Base-by-base conservation (phyloP, 2,329 filamentous ascomycete species). In the Stenocarpella maydis region DNA sequence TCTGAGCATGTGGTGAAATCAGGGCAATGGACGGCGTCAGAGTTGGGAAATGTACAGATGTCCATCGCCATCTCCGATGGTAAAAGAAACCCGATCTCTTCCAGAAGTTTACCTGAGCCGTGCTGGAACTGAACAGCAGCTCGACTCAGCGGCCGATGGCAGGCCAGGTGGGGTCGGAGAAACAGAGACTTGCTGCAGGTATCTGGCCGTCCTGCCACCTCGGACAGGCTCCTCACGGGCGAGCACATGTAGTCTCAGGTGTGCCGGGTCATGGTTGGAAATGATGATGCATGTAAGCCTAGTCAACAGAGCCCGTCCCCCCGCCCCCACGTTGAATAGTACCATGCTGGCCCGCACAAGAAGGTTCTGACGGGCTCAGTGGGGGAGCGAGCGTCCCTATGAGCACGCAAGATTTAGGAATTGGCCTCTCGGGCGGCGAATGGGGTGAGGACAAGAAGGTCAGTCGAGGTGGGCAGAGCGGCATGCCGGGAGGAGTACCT, bases 241-340 rank as follows among this genome's bases (percentile, higher is more conserved):
- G 58, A 68, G 37, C 47, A 58, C 67, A 68, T 63, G 52, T n/a
- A 26, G 39, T 41, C 43, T 69, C 61, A 60, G 41, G 37, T 45
- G 37, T 66, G 61, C 67, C 60, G 61, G 65, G 69, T 43, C 45
- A 69, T 54, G 53, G 54, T 61, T 65, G 54, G 45, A 19, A 43
- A 64, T 49, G 47, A 26, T 58, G 41, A 67, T 67, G 52, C 34
- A 34, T 43, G 64, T 24, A 34, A 67, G 64, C 50, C 52, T 52
- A 37, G 60, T 52, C 61, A 61, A 45, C 53, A 61, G 69, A 41
- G 52, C 60, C 53, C 47, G 47, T 28, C 31, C 52, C 69, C 69
- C 69, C 69, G 69, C 52, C 69, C 69, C 69, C 69, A 71, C 69
- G 67, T 67, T 69, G 53, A 61, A 54, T 60, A 69, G 69, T 67